A percentile compares a stretch with the other conserved stretches of the same genome.
phyloP scores from a whole-genome alignment of 1,139 yeast genomes.

The Protomyces arabidopsidicola region DNA sequence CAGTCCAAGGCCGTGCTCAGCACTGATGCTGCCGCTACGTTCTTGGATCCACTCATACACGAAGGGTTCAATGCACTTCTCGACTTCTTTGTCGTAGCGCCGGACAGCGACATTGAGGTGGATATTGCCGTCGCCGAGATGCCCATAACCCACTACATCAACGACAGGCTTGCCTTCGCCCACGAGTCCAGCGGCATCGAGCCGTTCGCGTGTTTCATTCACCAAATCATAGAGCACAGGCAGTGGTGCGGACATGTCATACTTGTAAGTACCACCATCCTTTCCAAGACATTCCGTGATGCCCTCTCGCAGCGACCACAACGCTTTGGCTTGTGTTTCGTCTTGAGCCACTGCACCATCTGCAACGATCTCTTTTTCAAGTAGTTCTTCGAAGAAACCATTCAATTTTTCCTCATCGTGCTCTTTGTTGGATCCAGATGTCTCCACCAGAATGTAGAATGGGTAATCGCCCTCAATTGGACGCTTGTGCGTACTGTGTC shows the following conservation, averaged over 20 bases:
- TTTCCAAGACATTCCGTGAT: conserved; percentile 83
- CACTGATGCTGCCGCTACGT: conserved; percentile 80
- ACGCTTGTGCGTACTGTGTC: conserved; percentile 49
- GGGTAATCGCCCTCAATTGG: conserved; percentile 82
- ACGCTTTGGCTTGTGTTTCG: conserved; percentile 71
- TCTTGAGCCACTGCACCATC: conserved; percentile 97
- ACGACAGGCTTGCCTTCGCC: conserved; percentile 74
- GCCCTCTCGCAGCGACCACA: conserved; percentile 95
- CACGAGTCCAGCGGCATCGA: conserved; percentile 51
- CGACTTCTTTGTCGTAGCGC: conserved; percentile 69
- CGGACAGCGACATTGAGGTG: conserved; percentile 91
- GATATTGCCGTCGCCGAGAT: conserved; percentile 91
- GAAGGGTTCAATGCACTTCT: conserved; percentile 78
- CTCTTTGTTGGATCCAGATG: conserved; percentile 85
- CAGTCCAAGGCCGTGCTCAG: conserved; percentile 96
- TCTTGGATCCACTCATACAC: conserved; percentile 82
- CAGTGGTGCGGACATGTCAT: conserved; percentile 88
- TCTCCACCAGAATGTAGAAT: conserved; percentile 84
- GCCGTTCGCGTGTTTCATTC: conserved; percentile 59
- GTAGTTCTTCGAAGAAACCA: conserved; percentile 69
- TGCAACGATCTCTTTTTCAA: conserved; percentile 75
- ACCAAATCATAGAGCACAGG: conserved; percentile 74
- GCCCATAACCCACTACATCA: conserved; percentile 90
- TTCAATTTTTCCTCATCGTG: conserved; percentile 51
- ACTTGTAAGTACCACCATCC: conserved; percentile 92